A percentile compares a stretch with the other conserved stretches of the same genome.
These are phyloP conservation scores for Dothidotthia symphoricarpi DNA, from an alignment of 2,329 filamentous ascomycete species.

Conservation along the genomic window DNA sequence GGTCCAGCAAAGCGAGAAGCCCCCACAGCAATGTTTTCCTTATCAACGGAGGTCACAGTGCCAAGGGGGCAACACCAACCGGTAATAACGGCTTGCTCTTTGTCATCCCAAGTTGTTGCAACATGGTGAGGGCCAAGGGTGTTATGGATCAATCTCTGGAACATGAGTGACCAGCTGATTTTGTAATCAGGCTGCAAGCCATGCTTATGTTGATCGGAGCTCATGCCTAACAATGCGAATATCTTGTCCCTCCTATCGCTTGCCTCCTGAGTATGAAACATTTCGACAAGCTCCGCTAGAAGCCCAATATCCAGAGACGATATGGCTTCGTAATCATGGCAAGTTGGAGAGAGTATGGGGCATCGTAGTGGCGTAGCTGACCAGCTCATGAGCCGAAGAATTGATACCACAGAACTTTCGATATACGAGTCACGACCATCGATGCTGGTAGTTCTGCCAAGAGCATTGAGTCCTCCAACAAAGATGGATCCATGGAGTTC, in stretches of 20 bases:
- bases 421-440: no score
- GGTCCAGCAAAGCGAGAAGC: no score
- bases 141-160: not conserved
- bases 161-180: not conserved
- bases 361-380: no score
- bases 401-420: no score
- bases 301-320: conserved; percentile 3
- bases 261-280: conserved; percentile 9
- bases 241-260: conserved; percentile 9
- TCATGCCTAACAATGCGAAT: conserved; percentile 10
- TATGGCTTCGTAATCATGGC: no score
- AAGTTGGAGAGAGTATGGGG: no score
- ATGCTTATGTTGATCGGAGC: conserved; percentile 4
- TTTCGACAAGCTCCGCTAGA: conserved; percentile 9
- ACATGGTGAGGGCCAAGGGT: not conserved
- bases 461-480: conserved; percentile 3
- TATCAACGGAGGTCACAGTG: not conserved
- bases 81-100: not conserved
- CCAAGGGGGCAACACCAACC: not conserved
- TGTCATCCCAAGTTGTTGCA: not conserved
- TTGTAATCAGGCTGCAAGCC: conserved; percentile 8
- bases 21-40: not conserved
- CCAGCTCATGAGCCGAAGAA: no score
- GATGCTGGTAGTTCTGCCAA: not conserved
- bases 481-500: conserved; percentile 10